A percentile compares a stretch with the other conserved stretches of the same genome.
These are phyloP conservation scores for Ganoderma resinaceum DNA, from an alignment of 1,284 basidiomycete species.

Conservation along the genomic window DNA sequence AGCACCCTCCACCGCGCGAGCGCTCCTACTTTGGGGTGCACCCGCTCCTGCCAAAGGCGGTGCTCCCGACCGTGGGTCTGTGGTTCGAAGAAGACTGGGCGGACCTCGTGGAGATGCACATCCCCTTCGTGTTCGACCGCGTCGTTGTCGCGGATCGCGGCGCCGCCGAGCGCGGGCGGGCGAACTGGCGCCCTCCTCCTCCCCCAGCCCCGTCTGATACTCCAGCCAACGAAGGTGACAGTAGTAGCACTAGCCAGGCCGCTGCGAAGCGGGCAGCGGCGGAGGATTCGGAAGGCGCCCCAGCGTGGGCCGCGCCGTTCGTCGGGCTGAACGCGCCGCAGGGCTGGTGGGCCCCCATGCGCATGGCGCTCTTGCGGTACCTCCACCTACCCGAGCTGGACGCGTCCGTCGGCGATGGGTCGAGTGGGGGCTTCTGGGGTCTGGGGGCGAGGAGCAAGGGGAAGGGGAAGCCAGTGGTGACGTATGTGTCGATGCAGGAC, in stretches of 20 bases:
- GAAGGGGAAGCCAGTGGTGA: constrained; percentile 60
- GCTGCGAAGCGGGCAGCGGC: constrained; percentile 27
- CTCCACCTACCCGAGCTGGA: constrained; percentile 28
- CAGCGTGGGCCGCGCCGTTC: constrained; percentile 65
- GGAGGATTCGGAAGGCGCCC: constrained; percentile 30
- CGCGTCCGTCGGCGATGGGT: constrained; percentile 6
- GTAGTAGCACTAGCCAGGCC: not conserved
- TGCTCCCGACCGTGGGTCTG: constrained; percentile 74
- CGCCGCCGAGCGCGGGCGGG: constrained; percentile 61
- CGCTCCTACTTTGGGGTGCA: constrained; percentile 54
- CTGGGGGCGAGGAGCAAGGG: constrained; percentile 32
- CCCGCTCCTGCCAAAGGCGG: constrained; percentile 67
- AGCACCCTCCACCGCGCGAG: constrained; percentile 37
- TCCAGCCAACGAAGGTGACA: not conserved
- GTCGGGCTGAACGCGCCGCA: constrained; percentile 58
- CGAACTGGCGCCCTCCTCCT: constrained; percentile 38
- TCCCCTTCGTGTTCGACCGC: constrained; percentile 78
- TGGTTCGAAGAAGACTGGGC: constrained; percentile 79
- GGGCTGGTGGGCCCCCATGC: constrained; percentile 79
- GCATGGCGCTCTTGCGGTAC: constrained; percentile 37
- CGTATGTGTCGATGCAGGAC: constrained; percentile 76
- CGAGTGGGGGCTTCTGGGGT: constrained; percentile 36
- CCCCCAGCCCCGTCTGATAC: constrained; percentile 4
- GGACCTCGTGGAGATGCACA: constrained; percentile 71
- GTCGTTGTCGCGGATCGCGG: constrained; percentile 79